A percentile compares a stretch with the other conserved stretches of the same genome.
Evolutionary conservation across 1,139 yeast species (phyloP).

Genomic region (Yamadazyma sp.): DNA sequence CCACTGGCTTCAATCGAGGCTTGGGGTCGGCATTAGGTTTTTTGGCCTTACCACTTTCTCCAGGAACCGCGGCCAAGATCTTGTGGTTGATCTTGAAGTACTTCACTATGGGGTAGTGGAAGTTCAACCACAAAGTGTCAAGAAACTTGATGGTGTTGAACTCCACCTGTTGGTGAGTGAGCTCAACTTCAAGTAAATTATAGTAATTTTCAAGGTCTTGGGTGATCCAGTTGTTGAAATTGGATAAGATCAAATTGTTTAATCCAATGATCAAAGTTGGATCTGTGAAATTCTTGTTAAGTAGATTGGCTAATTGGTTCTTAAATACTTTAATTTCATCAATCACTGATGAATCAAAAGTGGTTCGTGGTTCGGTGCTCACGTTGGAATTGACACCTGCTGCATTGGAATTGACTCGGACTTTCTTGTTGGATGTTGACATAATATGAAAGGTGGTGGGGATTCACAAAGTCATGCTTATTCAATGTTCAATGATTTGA

Average conservation of each 20-base stretch:
- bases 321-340: constrained; percentile 27
- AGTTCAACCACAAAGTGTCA: constrained; percentile 56
- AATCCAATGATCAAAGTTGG: constrained; percentile 48
- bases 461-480: constrained; percentile 2
- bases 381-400: background rate
- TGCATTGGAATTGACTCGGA: background rate
- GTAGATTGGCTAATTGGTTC: constrained; percentile 28
- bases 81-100: constrained; percentile 48
- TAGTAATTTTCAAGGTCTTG: constrained; percentile 30
- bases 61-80: constrained; percentile 19
- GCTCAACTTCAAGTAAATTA: constrained; percentile 14
- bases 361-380: background rate
- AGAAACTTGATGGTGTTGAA: constrained; percentile 37
- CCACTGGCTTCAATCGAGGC: constrained; percentile 43
- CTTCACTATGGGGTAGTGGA: constrained; percentile 65
- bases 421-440: background rate
- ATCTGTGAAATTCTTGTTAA: constrained; percentile 36
- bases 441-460: background rate
- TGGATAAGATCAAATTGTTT: constrained; percentile 41
- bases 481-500: background rate
- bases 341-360: constrained; percentile 5
- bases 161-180: constrained; percentile 16
- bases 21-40: constrained; percentile 11
- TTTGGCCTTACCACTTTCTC: constrained; percentile 3
- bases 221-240: constrained; percentile 38